Evolutionary conservation across 495 filamentous ascomycete species (phyloP), one percentile per base, ranked within the genome.

Genomic region (Podospora anserina): DNA sequence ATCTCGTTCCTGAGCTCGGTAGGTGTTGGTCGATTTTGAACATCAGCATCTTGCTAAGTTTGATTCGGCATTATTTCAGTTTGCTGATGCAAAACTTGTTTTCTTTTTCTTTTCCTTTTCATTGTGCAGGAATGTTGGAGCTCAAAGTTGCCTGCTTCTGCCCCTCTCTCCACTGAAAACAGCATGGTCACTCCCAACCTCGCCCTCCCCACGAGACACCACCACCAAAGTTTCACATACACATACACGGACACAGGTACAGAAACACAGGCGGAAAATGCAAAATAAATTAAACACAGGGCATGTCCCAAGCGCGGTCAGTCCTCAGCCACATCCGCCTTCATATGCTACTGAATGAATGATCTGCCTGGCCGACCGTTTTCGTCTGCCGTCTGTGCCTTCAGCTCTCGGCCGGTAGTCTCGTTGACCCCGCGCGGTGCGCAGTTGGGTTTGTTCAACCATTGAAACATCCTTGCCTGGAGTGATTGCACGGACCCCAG

Each of bases 321-420:
- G n/a, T 19, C 55, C 9, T 26, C 28, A 63, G 61, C 61, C 61
- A 63, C 61, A 44, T 49, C 61, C 61, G 61, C 61, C 61, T 20
- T 63, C 32, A 63, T 32, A 63, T 63, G 23, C 61, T 27, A 15
- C 30, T 32, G 4, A 7, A 32, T 32, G 27, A 16, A 49, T 13
- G 39, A 16, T 49, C 5, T 6, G 39, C 39, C 39, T 49, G 39
- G 39, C 5, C 39, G 9, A 13, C 39, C 39, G 39, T 49, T 49
- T 13, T 49, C 9, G 39, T 49, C 39, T 11, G 39, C 39, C 13
- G 39, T 49, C 39, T 13, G 39, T 49, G 39, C 39, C 39, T 49
- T 49, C 5, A 11, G 7, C 39, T 49, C 39, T 49, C 39, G 39
- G 39, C 39, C 39, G 39, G 39, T 49, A 49, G 39, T 49, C 39